Conservation (phyloP, 139 green algal species). For the Coelastrella sp. region DNA sequence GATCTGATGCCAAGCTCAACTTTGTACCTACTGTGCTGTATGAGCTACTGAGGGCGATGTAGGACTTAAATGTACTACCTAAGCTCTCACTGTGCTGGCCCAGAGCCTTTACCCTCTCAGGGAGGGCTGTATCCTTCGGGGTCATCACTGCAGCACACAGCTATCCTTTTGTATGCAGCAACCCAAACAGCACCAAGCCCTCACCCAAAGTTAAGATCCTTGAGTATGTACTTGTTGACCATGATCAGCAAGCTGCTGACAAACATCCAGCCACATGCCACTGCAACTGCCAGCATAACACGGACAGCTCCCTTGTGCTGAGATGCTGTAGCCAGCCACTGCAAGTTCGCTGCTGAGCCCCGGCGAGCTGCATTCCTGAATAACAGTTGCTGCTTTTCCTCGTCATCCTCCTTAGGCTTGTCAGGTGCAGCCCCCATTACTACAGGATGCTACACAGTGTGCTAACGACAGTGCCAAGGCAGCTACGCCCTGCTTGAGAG, state of each 20-base stretch:
- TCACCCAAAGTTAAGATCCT: slow-evolving; percentile 81
- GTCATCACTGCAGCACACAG: no score
- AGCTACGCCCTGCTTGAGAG: no score
- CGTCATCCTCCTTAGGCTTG: not conserved
- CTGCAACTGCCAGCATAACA: slow-evolving; percentile 25
- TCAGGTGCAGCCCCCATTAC: not conserved
- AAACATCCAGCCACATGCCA: slow-evolving; percentile 76
- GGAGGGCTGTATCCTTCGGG: no score
- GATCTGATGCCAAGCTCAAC: no score
- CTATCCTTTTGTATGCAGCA: not conserved
- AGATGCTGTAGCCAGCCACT: not conserved
- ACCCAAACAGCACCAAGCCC: slow-evolving; percentile 30
- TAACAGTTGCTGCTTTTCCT: slow-evolving; percentile 5
- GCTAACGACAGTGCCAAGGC: no score
- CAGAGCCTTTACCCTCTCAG: no score
- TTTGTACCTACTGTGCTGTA: no score
- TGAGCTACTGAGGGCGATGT: no score
- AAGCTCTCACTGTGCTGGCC: no score
- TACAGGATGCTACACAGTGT: not conserved
- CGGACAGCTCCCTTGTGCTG: not conserved
- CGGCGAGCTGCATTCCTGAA: not conserved
- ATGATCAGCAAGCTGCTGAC: slow-evolving; percentile 78
- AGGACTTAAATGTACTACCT: no score
- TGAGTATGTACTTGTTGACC: slow-evolving; percentile 89
- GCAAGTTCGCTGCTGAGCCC: not conserved